These are phyloP conservation scores for Termitomyces sp. DNA, from an alignment of 768 basidiomycete genomes.

Conservation along the genomic window DNA sequence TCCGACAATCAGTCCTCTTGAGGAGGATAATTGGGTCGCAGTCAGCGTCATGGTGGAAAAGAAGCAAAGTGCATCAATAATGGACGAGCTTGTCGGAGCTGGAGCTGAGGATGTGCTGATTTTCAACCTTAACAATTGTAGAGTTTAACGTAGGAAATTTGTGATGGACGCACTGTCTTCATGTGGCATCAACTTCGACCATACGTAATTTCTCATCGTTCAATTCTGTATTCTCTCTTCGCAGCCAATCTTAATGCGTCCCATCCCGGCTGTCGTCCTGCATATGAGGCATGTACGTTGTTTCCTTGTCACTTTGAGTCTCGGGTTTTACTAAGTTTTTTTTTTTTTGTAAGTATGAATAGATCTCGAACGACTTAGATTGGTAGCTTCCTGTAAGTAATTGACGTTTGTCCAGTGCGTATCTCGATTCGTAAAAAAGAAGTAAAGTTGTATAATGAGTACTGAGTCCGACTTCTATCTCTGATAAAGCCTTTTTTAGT, in stretches of 20 bases:
- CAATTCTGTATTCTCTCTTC: not conserved
- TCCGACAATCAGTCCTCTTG: slow-evolving; percentile 82
- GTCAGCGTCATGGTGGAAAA: slow-evolving; percentile 93
- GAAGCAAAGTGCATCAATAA: slow-evolving; percentile 68
- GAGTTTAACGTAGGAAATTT: slow-evolving; percentile 49
- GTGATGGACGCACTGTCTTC: not conserved
- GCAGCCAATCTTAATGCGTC: no score
- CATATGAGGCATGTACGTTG: not conserved
- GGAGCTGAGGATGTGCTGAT: slow-evolving; percentile 92
- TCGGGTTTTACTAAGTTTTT: not conserved
- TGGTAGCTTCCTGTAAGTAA: not conserved
- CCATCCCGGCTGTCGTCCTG: not conserved
- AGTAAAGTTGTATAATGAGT: not conserved
- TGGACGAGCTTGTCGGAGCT: slow-evolving; percentile 79
- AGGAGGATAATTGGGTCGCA: slow-evolving; percentile 82
- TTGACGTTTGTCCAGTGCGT: not conserved
- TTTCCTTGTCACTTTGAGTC: not conserved
- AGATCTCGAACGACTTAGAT: not conserved
- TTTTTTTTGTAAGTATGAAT: not conserved
- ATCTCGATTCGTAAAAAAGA: no score
- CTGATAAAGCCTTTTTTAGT: not conserved
- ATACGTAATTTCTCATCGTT: no score
- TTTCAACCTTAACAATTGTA: slow-evolving; percentile 89
- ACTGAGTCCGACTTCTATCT: not conserved
- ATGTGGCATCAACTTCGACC: not conserved